Conservation (phyloP, 495 filamentous ascomycete genomes). For the Trichocladium antarcticum region DNA sequence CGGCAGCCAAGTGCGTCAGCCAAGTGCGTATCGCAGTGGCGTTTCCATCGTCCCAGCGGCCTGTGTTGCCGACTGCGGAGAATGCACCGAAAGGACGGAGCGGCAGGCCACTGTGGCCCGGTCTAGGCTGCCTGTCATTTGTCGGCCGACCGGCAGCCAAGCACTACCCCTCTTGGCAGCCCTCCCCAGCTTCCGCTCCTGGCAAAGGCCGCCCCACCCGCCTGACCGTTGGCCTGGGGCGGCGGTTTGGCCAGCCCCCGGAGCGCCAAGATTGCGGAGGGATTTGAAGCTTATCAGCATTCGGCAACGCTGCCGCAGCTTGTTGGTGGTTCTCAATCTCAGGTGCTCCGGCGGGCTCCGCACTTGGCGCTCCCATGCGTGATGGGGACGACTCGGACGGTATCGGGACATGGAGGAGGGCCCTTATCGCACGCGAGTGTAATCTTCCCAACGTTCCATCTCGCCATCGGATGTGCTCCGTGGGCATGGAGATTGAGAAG, state of each 20-base stretch:
- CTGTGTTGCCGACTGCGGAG: constrained; percentile 11
- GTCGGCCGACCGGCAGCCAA: neutral
- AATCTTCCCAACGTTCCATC: too few species aligned
- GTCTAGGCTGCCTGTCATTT: constrained; percentile 5
- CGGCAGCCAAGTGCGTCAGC: constrained; percentile 11
- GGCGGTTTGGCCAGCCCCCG: neutral
- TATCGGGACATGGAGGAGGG: too few species aligned
- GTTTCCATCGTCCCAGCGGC: constrained; percentile 1
- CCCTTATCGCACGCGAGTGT: too few species aligned
- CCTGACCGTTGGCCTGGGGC: constrained; percentile 6
- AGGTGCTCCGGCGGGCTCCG: too few species aligned
- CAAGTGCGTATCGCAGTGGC: constrained; percentile 6
- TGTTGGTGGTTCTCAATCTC: neutral
- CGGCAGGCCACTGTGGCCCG: neutral
- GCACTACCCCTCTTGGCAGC: neutral
- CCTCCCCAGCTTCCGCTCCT: neutral
- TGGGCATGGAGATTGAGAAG: too few species aligned
- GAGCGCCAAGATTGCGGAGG: neutral
- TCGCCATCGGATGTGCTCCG: too few species aligned
- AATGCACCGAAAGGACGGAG: constrained; percentile 2
- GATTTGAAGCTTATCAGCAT: neutral
- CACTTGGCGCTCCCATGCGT: too few species aligned
- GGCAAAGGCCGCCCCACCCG: neutral
- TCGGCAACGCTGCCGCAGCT: neutral
- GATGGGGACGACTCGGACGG: too few species aligned